Base-by-base conservation (phyloP, 2,329 filamentous ascomycete species). In the Fusarium irregulare region DNA sequence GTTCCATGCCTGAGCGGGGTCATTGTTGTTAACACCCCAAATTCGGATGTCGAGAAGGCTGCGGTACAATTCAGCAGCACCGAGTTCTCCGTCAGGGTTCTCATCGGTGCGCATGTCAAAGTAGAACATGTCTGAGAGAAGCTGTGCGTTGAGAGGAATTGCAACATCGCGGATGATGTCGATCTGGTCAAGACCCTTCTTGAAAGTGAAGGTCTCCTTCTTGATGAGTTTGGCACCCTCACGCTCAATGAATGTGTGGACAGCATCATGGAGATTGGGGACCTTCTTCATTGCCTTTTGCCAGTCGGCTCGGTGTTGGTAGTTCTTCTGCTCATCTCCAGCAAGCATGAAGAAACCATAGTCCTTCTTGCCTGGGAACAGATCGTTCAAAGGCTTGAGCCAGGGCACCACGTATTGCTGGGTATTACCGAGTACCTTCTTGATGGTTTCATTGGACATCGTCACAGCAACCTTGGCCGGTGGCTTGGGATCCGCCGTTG, bases 61-160 rank as follows among this genome's bases (percentile, higher is more conserved):
- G 3, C 76, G 76, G 74, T 84, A 86, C 28, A 86, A 68, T 20
- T 84, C 79, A 1, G 80, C 75, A 2, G 76, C 68, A 6, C 78
- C 76, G n/a, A 83, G 78, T 1, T 73, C 76, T 12, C 88, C 88
- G 12, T 80, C 78, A 0, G 88, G 87, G 21, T 85, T 83, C 70
- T 88, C 82, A 0, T 82, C 78, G 0, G 84, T 86, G 69, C 87
- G 87, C 30, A 91, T 72, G 5, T 89, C 88, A 34, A 89, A 80
- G 55, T 87, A 87, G 76, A 89, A 88, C 14, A 87, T 78, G 44
- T 88, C 85, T 0, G 86, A 83, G 3, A 88, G 81, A 73, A 87
- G 84, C 45, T 84, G 79, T 4, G 87, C 83, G 7, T 87, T 88
- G 2, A 86, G 80, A 13, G 89, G 85, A 64, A 90, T 89, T 18